A percentile compares a stretch with the other conserved stretches of the same genome.
Conservation (phyloP, 257 asterid species). For the Rhazya stricta region DNA sequence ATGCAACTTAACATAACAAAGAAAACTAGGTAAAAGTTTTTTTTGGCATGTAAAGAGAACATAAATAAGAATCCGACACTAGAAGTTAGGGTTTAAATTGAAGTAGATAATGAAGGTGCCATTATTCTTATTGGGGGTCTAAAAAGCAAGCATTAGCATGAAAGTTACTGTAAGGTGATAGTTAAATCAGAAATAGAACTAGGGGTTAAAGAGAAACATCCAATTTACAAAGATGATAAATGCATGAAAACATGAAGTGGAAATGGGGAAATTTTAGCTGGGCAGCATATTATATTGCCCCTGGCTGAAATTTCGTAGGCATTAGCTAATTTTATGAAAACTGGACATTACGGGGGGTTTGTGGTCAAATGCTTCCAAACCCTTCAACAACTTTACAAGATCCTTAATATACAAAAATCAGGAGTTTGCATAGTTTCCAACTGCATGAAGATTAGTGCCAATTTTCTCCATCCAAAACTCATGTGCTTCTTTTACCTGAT, state of each 20-base stretch:
- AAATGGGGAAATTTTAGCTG: neutral
- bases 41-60: neutral
- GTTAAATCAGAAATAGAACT: neutral
- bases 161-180: neutral
- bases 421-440: conserved; percentile 69
- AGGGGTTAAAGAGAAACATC: neutral
- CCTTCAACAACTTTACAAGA: conserved; percentile 71
- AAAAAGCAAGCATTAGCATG: neutral
- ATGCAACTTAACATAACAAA: conserved; percentile 5
- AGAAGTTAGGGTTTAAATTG: neutral
- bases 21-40: neutral
- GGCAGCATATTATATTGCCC: neutral
- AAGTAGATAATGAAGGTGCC: neutral
- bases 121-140: neutral
- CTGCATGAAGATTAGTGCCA: conserved; percentile 63
- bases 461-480: conserved; percentile 75
- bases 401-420: conserved; percentile 74
- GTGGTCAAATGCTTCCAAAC: conserved; percentile 68
- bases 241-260: neutral
- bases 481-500: conserved; percentile 63
- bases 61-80: neutral
- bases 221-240: neutral
- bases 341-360: conserved; percentile 73
- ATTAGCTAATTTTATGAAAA: conserved; percentile 66
- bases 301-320: conserved; percentile 46